Base-by-base conservation (phyloP, 805 yeast species). In the Candida multigemmis region DNA sequence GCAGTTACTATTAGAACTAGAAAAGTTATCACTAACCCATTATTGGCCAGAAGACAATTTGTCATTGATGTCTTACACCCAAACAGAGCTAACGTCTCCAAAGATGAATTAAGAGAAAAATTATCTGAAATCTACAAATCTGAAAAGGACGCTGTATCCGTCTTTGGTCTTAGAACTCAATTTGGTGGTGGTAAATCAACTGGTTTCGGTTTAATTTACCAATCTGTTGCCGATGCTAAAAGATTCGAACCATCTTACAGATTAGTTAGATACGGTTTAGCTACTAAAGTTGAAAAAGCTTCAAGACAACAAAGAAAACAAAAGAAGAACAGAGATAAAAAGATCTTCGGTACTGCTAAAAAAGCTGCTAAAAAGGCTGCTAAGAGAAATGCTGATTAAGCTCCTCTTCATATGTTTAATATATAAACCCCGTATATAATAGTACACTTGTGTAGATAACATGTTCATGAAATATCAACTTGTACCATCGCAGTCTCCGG, bases 271-370 rank as follows among this genome's bases (percentile, higher is more conserved):
- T 82, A 84, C 77, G 97, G 97, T 60, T 77, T 87, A 63, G 96
- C 94, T 61, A 73, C 72, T 53, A 86, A 84, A 79, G 87, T 80
- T 58, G 96, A 89, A 71, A 86, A 85, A 77, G 74, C 95, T 55
- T 85, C 96, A 56, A 87, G 97, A 86, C 96, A 87, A 76, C 98
- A 91, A 77, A 85, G 98, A 79, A 91, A 91, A 73, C 97, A 89
- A 77, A 85, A 82, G 86, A 89, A 91, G 87, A 91, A 91, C 94
- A 86, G 96, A 77, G 95, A 82, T 61, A 79, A 81, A 86, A 91
- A 91, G 83, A 68, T 84, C 80, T 86, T 89, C 60, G 99, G 99
- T 80, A 91, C 98, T 57, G 94, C 87, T 60, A 80, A 75, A 66
- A 77, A 83, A 68, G 81, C 78, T 68, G 93, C 94, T 68, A 87